phyloP scores from a whole-genome alignment of 176 grass and related monocot genomes.

The barley (Hordeum vulgare) region MorexV3_pseudomolecules_assembly NC_058521.1:414742364-414742863 shows the following conservation, averaged over 20 bases:
- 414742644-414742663: not conserved
- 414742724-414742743: not conserved
- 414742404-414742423: slow-evolving; percentile 62
- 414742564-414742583: not conserved
- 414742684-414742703: not conserved
- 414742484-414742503: slow-evolving; percentile 29
- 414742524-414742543: not conserved
- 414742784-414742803: not conserved
- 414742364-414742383: slow-evolving; percentile 63
- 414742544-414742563: not conserved
- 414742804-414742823: slow-evolving; percentile 8
- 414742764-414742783: slow-evolving; percentile 4
- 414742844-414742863: slow-evolving; percentile 26
- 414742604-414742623: not conserved
- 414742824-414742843: not conserved
- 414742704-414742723: not conserved
- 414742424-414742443: slow-evolving; percentile 14
- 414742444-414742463: slow-evolving; percentile 5
- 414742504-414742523: slow-evolving; percentile 47
- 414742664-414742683: no score
- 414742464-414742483: slow-evolving; percentile 50
- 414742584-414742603: not conserved
- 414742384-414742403: slow-evolving; percentile 84
- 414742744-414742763: slow-evolving; percentile 29
- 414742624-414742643: not conserved